A percentile compares a stretch with the other conserved stretches of the same genome.
Conservation (phyloP, 371 early-diverging fungal species). For the Apophysomyces ossiformis region DNA sequence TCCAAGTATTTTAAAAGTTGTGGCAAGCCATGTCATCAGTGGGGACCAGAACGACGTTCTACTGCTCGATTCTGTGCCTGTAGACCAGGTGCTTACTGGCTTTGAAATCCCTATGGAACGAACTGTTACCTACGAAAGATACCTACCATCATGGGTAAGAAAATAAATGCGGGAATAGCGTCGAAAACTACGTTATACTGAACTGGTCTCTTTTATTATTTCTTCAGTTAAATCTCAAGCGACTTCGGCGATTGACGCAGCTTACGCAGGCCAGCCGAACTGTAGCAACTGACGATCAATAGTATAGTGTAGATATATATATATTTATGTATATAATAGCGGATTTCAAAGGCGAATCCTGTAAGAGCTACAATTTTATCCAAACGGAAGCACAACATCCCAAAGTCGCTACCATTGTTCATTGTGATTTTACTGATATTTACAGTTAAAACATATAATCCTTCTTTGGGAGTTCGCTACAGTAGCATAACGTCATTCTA, state of each 20-base stretch:
- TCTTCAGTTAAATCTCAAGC: constrained; percentile 37
- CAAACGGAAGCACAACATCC: too few species aligned
- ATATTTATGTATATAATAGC: not conserved
- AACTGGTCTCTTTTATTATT: not conserved
- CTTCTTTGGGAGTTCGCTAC: too few species aligned
- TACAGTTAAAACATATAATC: too few species aligned
- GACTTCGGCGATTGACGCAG: constrained; percentile 37
- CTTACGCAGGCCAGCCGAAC: constrained; percentile 2
- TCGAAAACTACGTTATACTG: not conserved
- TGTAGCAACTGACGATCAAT: not conserved
- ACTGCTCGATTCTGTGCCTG: constrained; percentile 83
- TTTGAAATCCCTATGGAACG: constrained; percentile 66
- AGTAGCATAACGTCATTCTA: too few species aligned
- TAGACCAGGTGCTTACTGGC: constrained; percentile 70
- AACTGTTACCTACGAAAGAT: constrained; percentile 56
- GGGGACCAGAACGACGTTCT: constrained; percentile 89
- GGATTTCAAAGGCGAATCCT: not conserved
- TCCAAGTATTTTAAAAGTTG: constrained; percentile 88
- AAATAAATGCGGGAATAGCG: not conserved
- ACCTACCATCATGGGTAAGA: constrained; percentile 63
- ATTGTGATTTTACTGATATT: too few species aligned
- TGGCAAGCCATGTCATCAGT: constrained; percentile 83
- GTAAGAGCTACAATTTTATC: too few species aligned
- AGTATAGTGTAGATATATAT: constrained; percentile 1
- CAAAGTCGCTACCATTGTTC: too few species aligned